Conservation (phyloP, 2,329 filamentous ascomycete species). For the Geosmithia flava region DNA sequence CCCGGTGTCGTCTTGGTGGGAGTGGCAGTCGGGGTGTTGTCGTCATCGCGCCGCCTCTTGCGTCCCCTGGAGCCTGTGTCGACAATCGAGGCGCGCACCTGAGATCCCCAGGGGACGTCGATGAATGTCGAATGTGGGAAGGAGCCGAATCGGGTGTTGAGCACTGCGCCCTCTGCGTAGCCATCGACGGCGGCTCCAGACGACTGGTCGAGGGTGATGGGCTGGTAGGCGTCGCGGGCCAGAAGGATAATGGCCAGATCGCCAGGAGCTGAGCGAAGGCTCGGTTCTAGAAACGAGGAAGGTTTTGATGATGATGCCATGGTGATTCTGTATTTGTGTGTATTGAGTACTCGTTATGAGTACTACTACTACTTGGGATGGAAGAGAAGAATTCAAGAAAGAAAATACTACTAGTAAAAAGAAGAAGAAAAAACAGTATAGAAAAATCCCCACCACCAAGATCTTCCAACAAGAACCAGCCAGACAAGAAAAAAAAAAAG, state of each 20-base stretch:
- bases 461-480: too few species aligned
- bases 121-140: slow-evolving; percentile 73
- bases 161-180: slow-evolving; percentile 64
- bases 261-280: slow-evolving; percentile 46
- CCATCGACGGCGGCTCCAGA: slow-evolving; percentile 51
- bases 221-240: slow-evolving; percentile 73
- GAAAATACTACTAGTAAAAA: background rate
- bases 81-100: slow-evolving; percentile 79
- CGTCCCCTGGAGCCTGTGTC: slow-evolving; percentile 83
- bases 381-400: background rate
- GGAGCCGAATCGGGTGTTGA: slow-evolving; percentile 90
- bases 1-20: slow-evolving; percentile 10
- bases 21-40: background rate
- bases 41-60: slow-evolving; percentile 39
- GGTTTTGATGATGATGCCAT: slow-evolving; percentile 3
- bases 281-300: slow-evolving; percentile 73
- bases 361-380: background rate
- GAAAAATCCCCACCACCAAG: background rate
- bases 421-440: too few species aligned
- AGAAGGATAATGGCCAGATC: slow-evolving; percentile 76
- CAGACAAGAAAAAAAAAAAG: too few species aligned
- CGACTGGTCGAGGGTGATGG: slow-evolving; percentile 52
- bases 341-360: background rate
- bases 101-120: slow-evolving; percentile 76
- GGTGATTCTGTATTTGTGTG: background rate